Evolutionary conservation across 2,329 filamentous ascomycete species (phyloP), one percentile per base, ranked within the genome.

Genomic region (Tothia fuscella): DNA sequence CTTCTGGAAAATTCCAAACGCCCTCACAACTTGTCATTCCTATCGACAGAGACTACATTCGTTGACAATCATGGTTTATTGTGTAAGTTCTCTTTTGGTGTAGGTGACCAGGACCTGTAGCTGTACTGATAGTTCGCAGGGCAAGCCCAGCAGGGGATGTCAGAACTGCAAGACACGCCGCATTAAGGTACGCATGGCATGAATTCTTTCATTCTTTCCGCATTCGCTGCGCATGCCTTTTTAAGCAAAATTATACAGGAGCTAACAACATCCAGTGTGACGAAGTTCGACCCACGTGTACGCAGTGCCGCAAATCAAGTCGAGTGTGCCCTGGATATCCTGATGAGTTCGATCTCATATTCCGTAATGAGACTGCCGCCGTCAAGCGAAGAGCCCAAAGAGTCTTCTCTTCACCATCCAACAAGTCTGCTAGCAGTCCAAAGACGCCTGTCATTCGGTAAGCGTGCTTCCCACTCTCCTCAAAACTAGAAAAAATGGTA

Each of bases 161-260:
- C 79, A 82, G 62, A 83, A 80, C 73, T 85, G 80, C 57, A 73
- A 80, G 56, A 80, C 72, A 26, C 70, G 80, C 49, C 71, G 80
- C 51, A 84, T 85, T 55, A 84, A 84, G 71, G 80, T 81, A 67
- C 48, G 67, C 52, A n/a, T n/a, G n/a, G 39, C 35, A 31, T 30
- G 43, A 48, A 36, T 29, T 43, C 21, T 34, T 37, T 33, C 25
- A 17, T 12, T 29, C 5, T 24, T 33, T 41, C 43, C 32, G 30
- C 12, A 38, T 22, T 20, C 34, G 17, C 38, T 30, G 26, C 30
- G 24, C 35, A n/a, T 26, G 16, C 12, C 20, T 24, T 46, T 34
- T 14, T 32, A 35, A 12, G 12, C 36, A 9, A 26, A 17, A 25
- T 39, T 33, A 53, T 41, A 52, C 51, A 26, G 41, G 31, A 29